Base-by-base conservation (phyloP, 169 alveolate genomes). In the Plasmodium cynomolgi region DNA sequence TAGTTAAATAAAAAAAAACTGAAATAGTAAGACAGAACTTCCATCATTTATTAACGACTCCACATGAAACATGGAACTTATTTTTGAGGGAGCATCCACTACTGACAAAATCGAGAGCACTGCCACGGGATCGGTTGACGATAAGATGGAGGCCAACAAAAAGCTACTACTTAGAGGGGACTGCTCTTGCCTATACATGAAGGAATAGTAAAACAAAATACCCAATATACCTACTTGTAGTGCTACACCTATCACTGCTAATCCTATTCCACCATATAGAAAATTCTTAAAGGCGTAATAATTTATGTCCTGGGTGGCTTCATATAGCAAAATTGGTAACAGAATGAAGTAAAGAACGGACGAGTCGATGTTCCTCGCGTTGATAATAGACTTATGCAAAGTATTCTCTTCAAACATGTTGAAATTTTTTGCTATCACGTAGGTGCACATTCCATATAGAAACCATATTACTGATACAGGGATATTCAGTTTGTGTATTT, bases 101-200 rank as follows among this genome's bases (percentile, higher is more conserved):
- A 96, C 97, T 20, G 93, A 94, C 31, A 97, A 96, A 26, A 97
- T 97, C 0, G 98, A 93, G 23, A 97, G 95, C 31, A 97, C 98
- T 3, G 98, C 98, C 17, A 97, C 98, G n/a, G 98, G 98, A 77
- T 97, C 98, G 0, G 98, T 97, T n/a, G 98, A 97, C 2, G 98
- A 95, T 31, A 97, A 83, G 8, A 97, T 96, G 31, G 98, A 97
- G 20, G 98, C 98, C 34, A 97, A 85, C 11, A 97, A 84, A 79
- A 97, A 97, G 82, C 98, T 95, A 41, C 96, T 95, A n/a, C 97
- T 81, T 71, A 95, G 83, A 1, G 95, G 92, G 47, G 96, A 72
- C 31, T 68, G 84, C 50, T 96, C 93, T 29, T 85, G 92, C 41
- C 84, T 72, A 88, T 94, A 81, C 81, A 96, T 93, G 34, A 77